A percentile compares a stretch with the other conserved stretches of the same genome.
phyloP scores from a whole-genome alignment of 139 green algal genomes.

The Picochlorum sp. region DNA sequence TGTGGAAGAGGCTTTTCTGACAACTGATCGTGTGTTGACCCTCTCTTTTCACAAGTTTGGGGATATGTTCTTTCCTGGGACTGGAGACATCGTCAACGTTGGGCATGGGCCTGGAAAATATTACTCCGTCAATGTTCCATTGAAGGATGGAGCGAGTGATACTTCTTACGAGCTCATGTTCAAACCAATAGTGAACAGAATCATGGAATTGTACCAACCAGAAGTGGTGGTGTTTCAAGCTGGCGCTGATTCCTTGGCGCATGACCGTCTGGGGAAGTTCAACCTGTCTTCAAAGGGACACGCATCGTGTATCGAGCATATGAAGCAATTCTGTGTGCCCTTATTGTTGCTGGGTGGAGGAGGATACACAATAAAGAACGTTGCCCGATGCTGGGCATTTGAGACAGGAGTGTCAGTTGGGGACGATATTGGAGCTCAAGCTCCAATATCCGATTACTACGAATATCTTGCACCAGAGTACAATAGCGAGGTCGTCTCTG shows the following conservation, averaged over 20 bases:
- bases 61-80: conserved; percentile 91
- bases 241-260: conserved; percentile 81
- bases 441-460: conserved; percentile 45
- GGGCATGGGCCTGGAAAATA: conserved; percentile 47
- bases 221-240: conserved; percentile 89
- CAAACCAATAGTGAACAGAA: conserved; percentile 57
- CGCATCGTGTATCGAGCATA: conserved; percentile 66
- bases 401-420: conserved; percentile 72
- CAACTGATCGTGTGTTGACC: conserved; percentile 69
- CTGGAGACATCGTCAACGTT: conserved; percentile 71
- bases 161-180: conserved; percentile 71
- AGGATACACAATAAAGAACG: conserved; percentile 96
- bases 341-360: conserved; percentile 73
- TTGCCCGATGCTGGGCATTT: conserved; percentile 91
- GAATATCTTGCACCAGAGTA: conserved; percentile 64
- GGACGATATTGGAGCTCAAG: conserved; percentile 50
- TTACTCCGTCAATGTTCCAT: conserved; percentile 45
- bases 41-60: conserved; percentile 84
- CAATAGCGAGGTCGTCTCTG: conserved; percentile 43
- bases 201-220: conserved; percentile 83
- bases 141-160: conserved; percentile 85
- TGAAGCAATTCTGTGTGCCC: conserved; percentile 60
- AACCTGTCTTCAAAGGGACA: conserved; percentile 79
- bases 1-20: conserved; percentile 82
- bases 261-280: conserved; percentile 88